Evolutionary conservation across 192 early-diverging fungal genomes (phyloP).

Genomic region (Ramicandelaber brevisporus): DNA sequence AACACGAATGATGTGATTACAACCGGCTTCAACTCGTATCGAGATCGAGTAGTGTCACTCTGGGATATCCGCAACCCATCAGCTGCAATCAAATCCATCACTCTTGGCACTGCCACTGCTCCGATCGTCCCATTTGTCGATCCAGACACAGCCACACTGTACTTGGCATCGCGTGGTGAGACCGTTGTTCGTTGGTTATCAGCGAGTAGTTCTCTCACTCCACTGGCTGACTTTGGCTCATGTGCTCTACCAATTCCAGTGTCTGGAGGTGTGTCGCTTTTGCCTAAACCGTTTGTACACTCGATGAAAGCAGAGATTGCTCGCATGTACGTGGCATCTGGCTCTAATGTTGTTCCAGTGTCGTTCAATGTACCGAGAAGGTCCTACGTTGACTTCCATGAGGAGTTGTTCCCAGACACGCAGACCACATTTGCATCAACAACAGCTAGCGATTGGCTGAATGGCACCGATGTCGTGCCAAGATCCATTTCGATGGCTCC

Average conservation of each 20-base stretch:
- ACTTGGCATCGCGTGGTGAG: constrained; percentile 30
- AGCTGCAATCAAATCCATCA: constrained; percentile 17
- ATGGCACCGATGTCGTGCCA: constrained; percentile 19
- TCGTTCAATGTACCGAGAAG: constrained; percentile 25
- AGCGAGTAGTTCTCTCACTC: constrained; percentile 3
- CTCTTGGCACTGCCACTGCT: constrained; percentile 30
- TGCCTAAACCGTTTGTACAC: constrained; percentile 30
- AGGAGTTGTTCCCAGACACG: constrained; percentile 54
- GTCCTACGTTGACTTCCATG: constrained; percentile 42
- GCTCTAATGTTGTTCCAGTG: constrained; percentile 29
- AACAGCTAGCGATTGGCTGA: constrained; percentile 21
- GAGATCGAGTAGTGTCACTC: constrained; percentile 25
- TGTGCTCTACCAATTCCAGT: background rate
- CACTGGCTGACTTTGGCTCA: background rate
- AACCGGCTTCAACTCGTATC: constrained; percentile 33
- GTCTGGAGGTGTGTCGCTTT: constrained; percentile 18
- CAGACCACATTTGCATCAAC: constrained; percentile 14
- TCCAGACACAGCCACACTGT: constrained; percentile 41
- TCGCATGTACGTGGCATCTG: constrained; percentile 20
- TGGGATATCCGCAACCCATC: constrained; percentile 31
- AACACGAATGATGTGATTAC: constrained; percentile 24
- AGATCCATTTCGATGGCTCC: too few species aligned
- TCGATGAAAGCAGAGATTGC: constrained; percentile 34
- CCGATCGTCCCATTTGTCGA: constrained; percentile 34
- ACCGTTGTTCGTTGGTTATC: constrained; percentile 28